phyloP scores from a whole-genome alignment of 495 filamentous ascomycete species.

The Aspergillus egyptiacus region DNA sequence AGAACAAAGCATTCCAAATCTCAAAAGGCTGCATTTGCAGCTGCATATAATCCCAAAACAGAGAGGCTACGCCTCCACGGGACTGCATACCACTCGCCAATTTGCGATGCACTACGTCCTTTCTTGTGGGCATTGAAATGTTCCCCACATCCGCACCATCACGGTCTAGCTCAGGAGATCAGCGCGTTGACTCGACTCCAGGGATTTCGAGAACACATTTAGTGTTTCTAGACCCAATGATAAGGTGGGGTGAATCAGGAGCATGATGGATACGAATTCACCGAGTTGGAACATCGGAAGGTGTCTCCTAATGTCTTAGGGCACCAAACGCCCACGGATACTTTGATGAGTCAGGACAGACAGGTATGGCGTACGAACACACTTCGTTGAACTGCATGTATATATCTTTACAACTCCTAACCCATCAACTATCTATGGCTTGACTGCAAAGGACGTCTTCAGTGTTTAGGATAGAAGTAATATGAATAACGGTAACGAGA shows the following conservation, averaged over 20 bases:
- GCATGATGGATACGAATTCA: too few species aligned
- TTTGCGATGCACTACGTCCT: background rate
- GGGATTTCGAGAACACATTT: background rate
- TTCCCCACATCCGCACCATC: too few species aligned
- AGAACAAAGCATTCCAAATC: background rate
- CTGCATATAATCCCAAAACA: background rate
- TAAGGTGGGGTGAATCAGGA: too few species aligned
- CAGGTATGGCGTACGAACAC: conserved; percentile 3
- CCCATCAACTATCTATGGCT: conserved; percentile 24
- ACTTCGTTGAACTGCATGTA: conserved; percentile 15
- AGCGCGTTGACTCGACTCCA: background rate
- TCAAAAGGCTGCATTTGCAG: background rate
- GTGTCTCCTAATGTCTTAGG: background rate
- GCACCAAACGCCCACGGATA: background rate
- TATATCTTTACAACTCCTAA: conserved; percentile 20
- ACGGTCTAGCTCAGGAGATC: too few species aligned
- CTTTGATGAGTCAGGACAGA: too few species aligned
- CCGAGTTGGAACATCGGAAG: too few species aligned
- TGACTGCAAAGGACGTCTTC: conserved; percentile 23
- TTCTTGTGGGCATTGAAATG: too few species aligned
- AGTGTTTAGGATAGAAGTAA: conserved; percentile 29
- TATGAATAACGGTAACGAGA: conserved; percentile 27
- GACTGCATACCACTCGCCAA: background rate
- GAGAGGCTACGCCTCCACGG: background rate
- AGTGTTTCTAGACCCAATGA: too few species aligned